Evolutionary conservation across 129 eudicot genomes (phyloP).

Genomic region (Glebionis coronaria): DNA sequence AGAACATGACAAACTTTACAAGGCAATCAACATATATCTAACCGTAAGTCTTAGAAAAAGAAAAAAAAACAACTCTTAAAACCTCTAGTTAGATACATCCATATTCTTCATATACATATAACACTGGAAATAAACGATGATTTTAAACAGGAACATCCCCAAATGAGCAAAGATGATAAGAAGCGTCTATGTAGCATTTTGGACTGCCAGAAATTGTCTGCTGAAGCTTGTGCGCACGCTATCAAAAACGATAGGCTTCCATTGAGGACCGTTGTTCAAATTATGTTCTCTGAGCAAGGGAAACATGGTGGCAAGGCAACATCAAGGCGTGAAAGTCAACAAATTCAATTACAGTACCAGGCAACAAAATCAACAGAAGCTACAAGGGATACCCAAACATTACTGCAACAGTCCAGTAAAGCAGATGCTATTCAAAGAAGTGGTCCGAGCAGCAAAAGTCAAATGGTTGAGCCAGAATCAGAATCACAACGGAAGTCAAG

Average conservation of each 20-base stretch:
- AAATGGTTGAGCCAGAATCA: slow-evolving; percentile 25
- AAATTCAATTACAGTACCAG: slow-evolving; percentile 4
- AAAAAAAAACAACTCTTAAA: background rate
- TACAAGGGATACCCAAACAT: slow-evolving; percentile 18
- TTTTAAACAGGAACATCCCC: slow-evolving; percentile 62
- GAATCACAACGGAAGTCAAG: slow-evolving; percentile 31
- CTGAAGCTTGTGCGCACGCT: slow-evolving; percentile 60
- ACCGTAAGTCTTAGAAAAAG: slow-evolving; percentile 28
- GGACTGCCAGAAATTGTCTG: slow-evolving; percentile 68
- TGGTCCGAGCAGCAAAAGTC: slow-evolving; percentile 31
- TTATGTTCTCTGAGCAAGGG: slow-evolving; percentile 73
- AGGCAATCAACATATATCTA: slow-evolving; percentile 66
- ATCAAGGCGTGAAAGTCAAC: slow-evolving; percentile 11
- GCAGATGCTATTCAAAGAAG: slow-evolving; percentile 25
- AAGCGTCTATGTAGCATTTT: slow-evolving; percentile 65
- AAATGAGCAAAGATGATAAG: slow-evolving; percentile 69
- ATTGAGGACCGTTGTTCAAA: slow-evolving; percentile 74
- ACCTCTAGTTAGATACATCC: background rate
- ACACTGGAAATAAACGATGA: slow-evolving; percentile 3
- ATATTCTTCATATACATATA: background rate
- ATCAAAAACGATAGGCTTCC: slow-evolving; percentile 80
- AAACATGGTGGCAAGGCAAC: slow-evolving; percentile 23
- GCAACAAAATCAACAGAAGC: slow-evolving; percentile 15
- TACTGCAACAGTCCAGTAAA: slow-evolving; percentile 27
- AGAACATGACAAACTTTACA: slow-evolving; percentile 67